phyloP scores from a whole-genome alignment of 768 basidiomycete genomes.

The Sarcodon aspratus region DNA sequence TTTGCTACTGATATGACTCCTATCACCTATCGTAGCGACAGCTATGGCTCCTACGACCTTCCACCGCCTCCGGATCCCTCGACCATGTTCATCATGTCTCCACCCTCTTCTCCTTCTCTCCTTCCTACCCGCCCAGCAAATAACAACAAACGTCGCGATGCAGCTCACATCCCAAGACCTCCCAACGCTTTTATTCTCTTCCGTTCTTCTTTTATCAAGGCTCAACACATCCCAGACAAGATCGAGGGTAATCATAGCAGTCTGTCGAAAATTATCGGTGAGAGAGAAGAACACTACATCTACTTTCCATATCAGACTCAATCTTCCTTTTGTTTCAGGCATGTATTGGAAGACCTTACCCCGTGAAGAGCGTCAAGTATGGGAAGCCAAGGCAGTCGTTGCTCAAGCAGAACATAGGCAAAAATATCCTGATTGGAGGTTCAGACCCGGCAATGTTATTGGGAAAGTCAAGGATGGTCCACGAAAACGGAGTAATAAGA shows the following conservation, averaged over 20 bases:
- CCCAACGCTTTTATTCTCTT: conserved; percentile 85
- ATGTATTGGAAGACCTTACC: conserved; percentile 67
- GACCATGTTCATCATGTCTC: conserved; percentile 10
- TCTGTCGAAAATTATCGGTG: conserved; percentile 75
- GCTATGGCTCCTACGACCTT: conserved; percentile 16
- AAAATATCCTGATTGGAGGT: conserved; percentile 76
- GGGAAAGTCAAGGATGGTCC: conserved; percentile 31
- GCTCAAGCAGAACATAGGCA: conserved; percentile 67
- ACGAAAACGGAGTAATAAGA: conserved; percentile 20
- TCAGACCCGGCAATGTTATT: conserved; percentile 49
- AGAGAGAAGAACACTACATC: conserved; percentile 12
- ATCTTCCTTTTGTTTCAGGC: conserved; percentile 25
- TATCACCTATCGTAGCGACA: conserved; percentile 32
- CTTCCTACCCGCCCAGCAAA: conserved; percentile 25
- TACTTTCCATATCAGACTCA: conserved; percentile 1
- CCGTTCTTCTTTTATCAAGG: conserved; percentile 66
- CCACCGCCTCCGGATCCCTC: conserved; percentile 13
- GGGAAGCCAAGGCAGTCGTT: conserved; percentile 64
- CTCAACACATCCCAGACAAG: conserved; percentile 61
- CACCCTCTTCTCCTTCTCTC: conserved; percentile 14
- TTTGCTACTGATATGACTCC: conserved; percentile 52
- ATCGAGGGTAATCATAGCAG: conserved; percentile 76
- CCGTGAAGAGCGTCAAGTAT: conserved; percentile 53
- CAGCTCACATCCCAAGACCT: conserved; percentile 71
- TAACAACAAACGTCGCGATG: conserved; percentile 55